Evolutionary conservation across 1,139 yeast genomes (phyloP), one percentile per base, ranked within the genome.

Genomic region (Geotrichum aggregatum): DNA sequence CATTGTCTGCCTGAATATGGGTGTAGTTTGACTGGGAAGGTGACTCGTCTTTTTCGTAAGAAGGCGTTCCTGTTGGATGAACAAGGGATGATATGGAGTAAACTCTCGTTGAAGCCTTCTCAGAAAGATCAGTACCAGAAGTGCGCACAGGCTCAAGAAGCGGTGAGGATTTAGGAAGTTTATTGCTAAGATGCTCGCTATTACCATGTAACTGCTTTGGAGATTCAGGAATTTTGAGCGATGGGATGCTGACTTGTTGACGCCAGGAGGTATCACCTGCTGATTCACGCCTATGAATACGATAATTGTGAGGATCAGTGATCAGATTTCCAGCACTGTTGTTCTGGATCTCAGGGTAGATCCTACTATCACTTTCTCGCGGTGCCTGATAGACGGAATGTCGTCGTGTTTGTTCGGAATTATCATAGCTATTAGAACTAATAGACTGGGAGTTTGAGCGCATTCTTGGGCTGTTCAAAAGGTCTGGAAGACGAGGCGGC

Each of bases 241-340:
- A 45, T n/a, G 35, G 49, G 7, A 45, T 45, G 19, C 49, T 45
- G 7, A 45, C 49, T 30, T 45, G 49, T 16, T 45, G 49, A 5
- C 49, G 42, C 49, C 49, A 45, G 5, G 41, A 26, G 19, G 21
- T 45, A 36, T 45, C 36, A 10, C 43, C 18, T 11, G 26, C 35
- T 3, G 43, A 11, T 38, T 30, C 38, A 16, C 41, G 42, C 14
- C 36, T 33, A 10, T 36, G 49, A 2, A 45, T n/a, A 3, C 35
- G 42, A 19, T 45, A 45, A n/a, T 45, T 45, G 13, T 45, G 49
- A 8, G 49, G 49, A 28, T 45, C 49, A 1, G 49, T 45, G 2
- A 14, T 45, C 31, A 45, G 28, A 16, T 34, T 45, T 13, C 49
- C 28, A n/a, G 49, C 18, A 8, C 13, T 31, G 8, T 19, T 10